phyloP scores from a whole-genome alignment of 2,329 filamentous ascomycete species.

The Diplocarpon rosae region DNA sequence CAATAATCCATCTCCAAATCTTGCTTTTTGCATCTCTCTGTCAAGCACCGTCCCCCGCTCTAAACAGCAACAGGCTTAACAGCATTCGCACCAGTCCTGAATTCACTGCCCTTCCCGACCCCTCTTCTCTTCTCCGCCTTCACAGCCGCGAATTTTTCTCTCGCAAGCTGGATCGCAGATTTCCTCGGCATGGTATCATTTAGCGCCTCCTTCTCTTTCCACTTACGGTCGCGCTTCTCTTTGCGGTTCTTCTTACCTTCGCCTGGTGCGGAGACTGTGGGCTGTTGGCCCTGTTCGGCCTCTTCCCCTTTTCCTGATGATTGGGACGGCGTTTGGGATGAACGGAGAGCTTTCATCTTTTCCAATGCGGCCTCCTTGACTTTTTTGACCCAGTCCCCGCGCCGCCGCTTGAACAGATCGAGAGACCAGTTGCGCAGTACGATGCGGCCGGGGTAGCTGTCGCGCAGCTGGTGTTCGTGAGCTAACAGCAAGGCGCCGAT shows the following conservation, averaged over 20 bases:
- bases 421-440: conserved; percentile 68
- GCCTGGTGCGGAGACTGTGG: neutral
- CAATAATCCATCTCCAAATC: neutral
- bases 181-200: conserved; percentile 10
- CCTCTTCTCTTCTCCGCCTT: conserved; percentile 12
- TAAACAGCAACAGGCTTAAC: conserved; percentile 2
- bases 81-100: conserved; percentile 13
- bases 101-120: neutral
- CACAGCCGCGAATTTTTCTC: conserved; percentile 23
- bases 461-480: conserved; percentile 49
- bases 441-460: conserved; percentile 52
- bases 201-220: conserved; percentile 6
- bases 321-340: neutral
- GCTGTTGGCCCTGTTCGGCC: conserved; percentile 6
- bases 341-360: neutral
- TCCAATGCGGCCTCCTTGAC: conserved; percentile 32
- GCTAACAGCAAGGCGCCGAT: conserved; percentile 51
- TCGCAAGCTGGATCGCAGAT: conserved; percentile 24
- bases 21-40: neutral
- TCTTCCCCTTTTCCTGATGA: neutral
- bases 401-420: conserved; percentile 55
- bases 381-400: conserved; percentile 52
- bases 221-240: neutral
- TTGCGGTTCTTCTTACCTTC: conserved; percentile 2
- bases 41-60: neutral